A percentile compares a stretch with the other conserved stretches of the same genome.
These are phyloP conservation scores for Claviceps purpurea DNA, from an alignment of 2,329 filamentous ascomycete species.

Conservation along the genomic window DNA sequence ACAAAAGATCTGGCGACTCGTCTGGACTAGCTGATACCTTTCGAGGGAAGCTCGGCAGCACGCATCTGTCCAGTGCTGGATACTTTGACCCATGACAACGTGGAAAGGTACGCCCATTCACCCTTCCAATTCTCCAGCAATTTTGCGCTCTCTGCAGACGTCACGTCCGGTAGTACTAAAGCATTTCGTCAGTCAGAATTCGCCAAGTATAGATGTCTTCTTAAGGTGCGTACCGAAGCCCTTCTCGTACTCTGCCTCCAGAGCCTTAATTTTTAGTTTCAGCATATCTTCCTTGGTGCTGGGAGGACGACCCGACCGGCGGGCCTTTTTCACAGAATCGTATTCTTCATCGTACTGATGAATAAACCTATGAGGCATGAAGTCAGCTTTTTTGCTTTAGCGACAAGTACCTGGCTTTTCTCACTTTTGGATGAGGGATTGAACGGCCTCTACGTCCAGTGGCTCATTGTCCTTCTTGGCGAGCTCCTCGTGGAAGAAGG, in stretches of 20 bases:
- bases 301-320: slow-evolving; percentile 67
- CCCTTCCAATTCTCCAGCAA: slow-evolving; percentile 66
- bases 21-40: slow-evolving; percentile 15
- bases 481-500: slow-evolving; percentile 57
- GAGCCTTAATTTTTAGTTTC: slow-evolving; percentile 52
- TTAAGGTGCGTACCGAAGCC: slow-evolving; percentile 55
- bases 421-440: slow-evolving; percentile 49
- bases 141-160: slow-evolving; percentile 48
- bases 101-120: slow-evolving; percentile 68
- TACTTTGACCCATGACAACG: slow-evolving; percentile 65
- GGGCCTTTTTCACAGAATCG: slow-evolving; percentile 48
- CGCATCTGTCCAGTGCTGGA: slow-evolving; percentile 49
- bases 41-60: slow-evolving; percentile 66
- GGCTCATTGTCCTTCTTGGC: slow-evolving; percentile 33
- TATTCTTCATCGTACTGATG: slow-evolving; percentile 61
- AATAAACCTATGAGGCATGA: slow-evolving; percentile 35
- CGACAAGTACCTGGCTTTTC: slow-evolving; percentile 9
- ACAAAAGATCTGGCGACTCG: not conserved
- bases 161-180: slow-evolving; percentile 61
- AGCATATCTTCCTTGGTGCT: slow-evolving; percentile 66
- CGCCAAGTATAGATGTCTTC: not conserved
- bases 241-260: slow-evolving; percentile 67
- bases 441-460: slow-evolving; percentile 42
- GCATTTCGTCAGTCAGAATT: slow-evolving; percentile 6
- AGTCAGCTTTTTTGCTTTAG: slow-evolving; percentile 13